These are phyloP conservation scores for Solanum hybrid DNA, from an alignment of 305 asterid genomes.

Conservation along the genomic window DNA sequence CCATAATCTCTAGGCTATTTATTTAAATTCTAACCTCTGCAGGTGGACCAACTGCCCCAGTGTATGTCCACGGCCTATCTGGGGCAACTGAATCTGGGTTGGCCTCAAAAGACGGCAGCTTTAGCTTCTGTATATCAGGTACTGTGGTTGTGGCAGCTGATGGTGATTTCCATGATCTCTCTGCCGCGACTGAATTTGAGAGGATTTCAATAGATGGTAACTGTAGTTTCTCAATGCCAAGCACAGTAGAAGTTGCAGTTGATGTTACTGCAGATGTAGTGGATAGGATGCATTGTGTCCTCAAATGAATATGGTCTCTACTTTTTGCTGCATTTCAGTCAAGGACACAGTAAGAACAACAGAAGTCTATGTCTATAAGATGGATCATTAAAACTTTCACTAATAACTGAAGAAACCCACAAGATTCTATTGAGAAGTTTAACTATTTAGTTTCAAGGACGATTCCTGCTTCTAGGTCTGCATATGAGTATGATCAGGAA, in stretches of 20 bases:
- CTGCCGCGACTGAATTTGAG: constrained; percentile 38
- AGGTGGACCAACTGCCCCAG: constrained; percentile 37
- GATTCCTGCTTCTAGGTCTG: background rate
- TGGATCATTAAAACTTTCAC: background rate
- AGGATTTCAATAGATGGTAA: constrained; percentile 51
- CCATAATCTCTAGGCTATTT: background rate
- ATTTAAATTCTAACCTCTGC: constrained; percentile 43
- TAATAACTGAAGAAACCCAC: constrained; percentile 3
- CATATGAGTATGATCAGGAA: background rate
- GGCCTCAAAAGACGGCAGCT: constrained; percentile 46
- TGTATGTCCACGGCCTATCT: constrained; percentile 44
- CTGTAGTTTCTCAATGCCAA: constrained; percentile 59
- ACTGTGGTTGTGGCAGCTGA: constrained; percentile 34
- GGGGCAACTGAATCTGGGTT: constrained; percentile 39
- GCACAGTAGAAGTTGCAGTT: constrained; percentile 43
- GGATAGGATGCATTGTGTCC: constrained; percentile 65
- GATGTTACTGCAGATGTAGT: constrained; percentile 41
- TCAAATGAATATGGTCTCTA: constrained; percentile 42
- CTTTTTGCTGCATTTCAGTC: constrained; percentile 58
- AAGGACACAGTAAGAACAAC: constrained; percentile 20
- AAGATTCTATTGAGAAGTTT: background rate
- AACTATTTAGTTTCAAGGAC: background rate
- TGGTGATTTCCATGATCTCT: constrained; percentile 48
- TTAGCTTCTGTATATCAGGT: constrained; percentile 51
- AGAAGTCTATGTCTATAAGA: background rate